Evolutionary conservation across 495 filamentous ascomycete species (phyloP).

Genomic region (Usnea hakonensis): DNA sequence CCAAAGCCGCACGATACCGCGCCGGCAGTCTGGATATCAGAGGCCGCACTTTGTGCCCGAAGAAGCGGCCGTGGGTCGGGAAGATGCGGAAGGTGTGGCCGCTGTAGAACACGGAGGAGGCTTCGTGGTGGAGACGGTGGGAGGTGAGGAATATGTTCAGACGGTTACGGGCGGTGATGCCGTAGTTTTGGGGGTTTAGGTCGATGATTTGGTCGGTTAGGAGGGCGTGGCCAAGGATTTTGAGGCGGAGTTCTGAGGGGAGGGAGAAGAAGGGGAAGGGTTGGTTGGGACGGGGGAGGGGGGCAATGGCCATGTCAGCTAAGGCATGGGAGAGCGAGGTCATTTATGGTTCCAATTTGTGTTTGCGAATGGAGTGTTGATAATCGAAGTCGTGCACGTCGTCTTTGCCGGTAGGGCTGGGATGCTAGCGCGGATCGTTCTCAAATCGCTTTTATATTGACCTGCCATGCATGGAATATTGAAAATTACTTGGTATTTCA

Average conservation of each 20-base stretch:
- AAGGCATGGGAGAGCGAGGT: not conserved
- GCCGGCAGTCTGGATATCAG: slow-evolving; percentile 56
- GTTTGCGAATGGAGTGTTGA: no score
- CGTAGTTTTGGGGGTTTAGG: slow-evolving; percentile 59
- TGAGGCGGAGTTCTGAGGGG: slow-evolving; percentile 66
- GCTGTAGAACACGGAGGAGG: slow-evolving; percentile 66
- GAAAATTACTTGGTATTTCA: no score
- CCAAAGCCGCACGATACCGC: slow-evolving; percentile 57
- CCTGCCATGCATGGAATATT: no score
- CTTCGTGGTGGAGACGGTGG: slow-evolving; percentile 60
- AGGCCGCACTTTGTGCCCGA: slow-evolving; percentile 54
- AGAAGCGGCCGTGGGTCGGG: slow-evolving; percentile 59
- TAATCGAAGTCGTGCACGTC: no score
- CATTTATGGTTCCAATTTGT: no score
- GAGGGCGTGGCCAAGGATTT: slow-evolving; percentile 61
- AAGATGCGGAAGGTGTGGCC: slow-evolving; percentile 72
- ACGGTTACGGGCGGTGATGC: slow-evolving; percentile 45
- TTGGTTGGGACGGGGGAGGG: not conserved
- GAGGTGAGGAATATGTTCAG: slow-evolving; percentile 56
- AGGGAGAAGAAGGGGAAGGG: slow-evolving; percentile 71
- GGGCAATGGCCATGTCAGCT: not conserved
- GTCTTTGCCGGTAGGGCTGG: no score
- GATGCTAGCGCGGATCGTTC: not conserved
- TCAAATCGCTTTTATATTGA: no score
- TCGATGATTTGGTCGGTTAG: slow-evolving; percentile 50